Base-by-base conservation (phyloP, 805 yeast species). In the Hanseniaspora taiwanica region DNA sequence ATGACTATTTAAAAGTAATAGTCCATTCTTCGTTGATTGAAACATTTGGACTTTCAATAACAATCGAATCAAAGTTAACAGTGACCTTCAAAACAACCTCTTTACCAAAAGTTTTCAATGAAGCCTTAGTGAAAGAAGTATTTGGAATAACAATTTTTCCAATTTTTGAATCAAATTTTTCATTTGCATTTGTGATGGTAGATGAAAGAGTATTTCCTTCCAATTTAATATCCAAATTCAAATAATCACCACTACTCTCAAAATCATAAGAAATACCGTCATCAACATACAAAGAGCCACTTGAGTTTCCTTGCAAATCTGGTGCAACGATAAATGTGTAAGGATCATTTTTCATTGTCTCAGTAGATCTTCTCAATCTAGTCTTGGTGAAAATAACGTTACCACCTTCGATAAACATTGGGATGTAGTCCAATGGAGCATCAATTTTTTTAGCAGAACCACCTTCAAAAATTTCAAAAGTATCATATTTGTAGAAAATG, bases 321-420 rank as follows among this genome's bases (percentile, higher is more conserved):
- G 78, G 65, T 0, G 82, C 83, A 34, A 87, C 60, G 2, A 78
- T 66, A 29, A 87, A 51, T 0, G 93, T 81, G 55, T 76, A 84
- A 3, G 96, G 95, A 55, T 87, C 97, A 46, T 68, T 62, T 20
- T 55, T 63, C 89, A 81, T 83, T 46, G 82, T 62, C 52, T 69
- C 75, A 3, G 93, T 62, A 0, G 94, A 81, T 47, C 97, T 72
- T 55, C 98, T 75, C 47, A 76, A 71, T 47, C 94, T 71, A 38
- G 77, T 81, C 45, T 78, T 80, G 27, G 75, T 69, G 13, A 79
- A 64, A 19, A 81, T 54, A 12, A 89, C 71, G 25, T 77, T 69
- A 0, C 97, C 97, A n/a, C 94, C 91, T 51, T 76, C 75, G 14
- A 81, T 58, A 23, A 71, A 71, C 35, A 82, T 66, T 0, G 97